A percentile compares a stretch with the other conserved stretches of the same genome.
Conservation (phyloP, 306 rosid genomes). For the Prinsepia uniflora region DNA sequence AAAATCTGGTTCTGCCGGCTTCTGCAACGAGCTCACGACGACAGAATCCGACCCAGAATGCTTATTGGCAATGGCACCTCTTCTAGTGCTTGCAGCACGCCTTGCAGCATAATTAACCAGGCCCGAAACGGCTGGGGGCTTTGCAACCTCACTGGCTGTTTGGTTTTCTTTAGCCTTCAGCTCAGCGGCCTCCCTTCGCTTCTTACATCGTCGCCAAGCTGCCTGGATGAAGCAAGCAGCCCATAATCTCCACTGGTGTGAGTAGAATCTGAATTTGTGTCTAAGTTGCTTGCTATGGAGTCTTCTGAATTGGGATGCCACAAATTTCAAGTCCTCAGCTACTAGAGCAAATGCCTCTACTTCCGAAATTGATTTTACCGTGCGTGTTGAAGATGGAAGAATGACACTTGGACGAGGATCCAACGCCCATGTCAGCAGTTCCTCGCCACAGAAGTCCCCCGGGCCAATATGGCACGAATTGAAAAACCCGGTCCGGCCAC, state of each 20-base stretch:
- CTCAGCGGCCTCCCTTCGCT: conserved; percentile 48
- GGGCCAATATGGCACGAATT: conserved; percentile 79
- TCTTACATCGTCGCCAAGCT: conserved; percentile 77
- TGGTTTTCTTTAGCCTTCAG: conserved; percentile 43
- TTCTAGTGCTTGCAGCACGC: conserved; percentile 32
- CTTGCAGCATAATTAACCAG: conserved; percentile 27
- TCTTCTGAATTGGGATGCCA: conserved; percentile 78
- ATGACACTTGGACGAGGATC: conserved; percentile 68
- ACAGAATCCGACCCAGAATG: conserved; percentile 46
- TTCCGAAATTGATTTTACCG: conserved; percentile 73
- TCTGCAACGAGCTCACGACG: conserved; percentile 52
- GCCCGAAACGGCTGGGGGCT: conserved; percentile 23
- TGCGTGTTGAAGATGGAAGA: conserved; percentile 82
- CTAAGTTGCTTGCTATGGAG: conserved; percentile 76
- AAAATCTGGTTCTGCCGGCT: conserved; percentile 82
- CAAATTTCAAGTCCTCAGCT: conserved; percentile 89
- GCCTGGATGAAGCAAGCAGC: conserved; percentile 80
- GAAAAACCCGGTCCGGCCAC: conserved; percentile 89
- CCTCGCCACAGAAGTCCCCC: conserved; percentile 94
- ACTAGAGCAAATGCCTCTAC: conserved; percentile 91
- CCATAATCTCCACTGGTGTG: conserved; percentile 95
- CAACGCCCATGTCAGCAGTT: conserved; percentile 85
- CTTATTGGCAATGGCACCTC: conserved; percentile 27
- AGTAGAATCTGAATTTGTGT: conserved; percentile 76
- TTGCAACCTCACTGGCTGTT: conserved; percentile 20